Conservation (phyloP, 495 filamentous ascomycete genomes). For the Penicillium lividum region DNA sequence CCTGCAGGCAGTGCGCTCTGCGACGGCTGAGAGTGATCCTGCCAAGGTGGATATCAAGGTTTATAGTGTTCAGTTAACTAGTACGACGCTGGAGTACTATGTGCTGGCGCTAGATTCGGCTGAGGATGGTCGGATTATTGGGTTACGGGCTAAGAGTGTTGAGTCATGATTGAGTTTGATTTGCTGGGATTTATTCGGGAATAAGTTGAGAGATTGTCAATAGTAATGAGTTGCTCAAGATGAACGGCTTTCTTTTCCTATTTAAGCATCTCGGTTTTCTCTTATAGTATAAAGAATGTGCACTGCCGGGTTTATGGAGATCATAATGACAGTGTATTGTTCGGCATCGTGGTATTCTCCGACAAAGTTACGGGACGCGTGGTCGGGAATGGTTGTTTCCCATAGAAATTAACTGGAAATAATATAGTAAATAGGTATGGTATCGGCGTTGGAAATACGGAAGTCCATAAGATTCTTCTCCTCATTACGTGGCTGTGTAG, state of each 20-base stretch:
- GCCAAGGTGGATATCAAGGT: conserved; percentile 67
- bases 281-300: background rate
- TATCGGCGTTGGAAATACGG: no score
- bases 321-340: conserved; percentile 2
- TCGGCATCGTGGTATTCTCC: conserved; percentile 20
- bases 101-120: conserved; percentile 61
- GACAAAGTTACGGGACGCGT: conserved; percentile 28
- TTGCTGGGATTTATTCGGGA: background rate
- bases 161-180: conserved; percentile 49
- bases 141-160: conserved; percentile 71
- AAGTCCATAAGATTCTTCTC: no score
- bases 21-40: conserved; percentile 33
- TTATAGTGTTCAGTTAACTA: conserved; percentile 64
- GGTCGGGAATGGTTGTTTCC: conserved; percentile 26
- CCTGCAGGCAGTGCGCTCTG: conserved; percentile 36
- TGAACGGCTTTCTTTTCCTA: background rate
- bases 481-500: no score
- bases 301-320: background rate
- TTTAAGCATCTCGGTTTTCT: background rate
- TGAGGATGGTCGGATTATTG: conserved; percentile 61
- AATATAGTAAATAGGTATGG: background rate
- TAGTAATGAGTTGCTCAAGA: background rate
- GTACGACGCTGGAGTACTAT: conserved; percentile 73
- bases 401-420: background rate
- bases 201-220: background rate